These are phyloP conservation scores for Nakazawaea peltata DNA, from an alignment of 805 yeast species.

Conservation along the genomic window DNA sequence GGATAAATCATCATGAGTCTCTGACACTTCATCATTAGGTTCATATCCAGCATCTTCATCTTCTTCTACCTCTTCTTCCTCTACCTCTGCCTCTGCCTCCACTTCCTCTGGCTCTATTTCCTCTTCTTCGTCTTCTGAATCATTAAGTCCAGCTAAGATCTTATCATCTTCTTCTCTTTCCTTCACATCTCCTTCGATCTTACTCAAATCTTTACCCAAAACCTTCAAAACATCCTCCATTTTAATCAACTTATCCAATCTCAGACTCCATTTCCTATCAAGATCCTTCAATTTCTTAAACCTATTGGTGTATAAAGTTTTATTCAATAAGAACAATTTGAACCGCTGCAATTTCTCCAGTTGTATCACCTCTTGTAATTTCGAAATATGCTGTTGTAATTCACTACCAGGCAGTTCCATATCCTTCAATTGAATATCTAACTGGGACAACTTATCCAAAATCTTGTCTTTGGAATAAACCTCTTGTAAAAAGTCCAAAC, in stretches of 20 bases:
- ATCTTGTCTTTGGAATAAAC: slow-evolving; percentile 4
- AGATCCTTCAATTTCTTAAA: slow-evolving; percentile 8
- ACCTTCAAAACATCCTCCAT: slow-evolving; percentile 2
- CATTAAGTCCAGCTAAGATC: slow-evolving; percentile 5
- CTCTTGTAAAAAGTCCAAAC: slow-evolving; percentile 1
- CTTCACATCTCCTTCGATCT: neutral
- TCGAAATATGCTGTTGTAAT: slow-evolving; percentile 1
- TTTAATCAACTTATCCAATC: slow-evolving; percentile 4
- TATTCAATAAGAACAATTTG: slow-evolving; percentile 8
- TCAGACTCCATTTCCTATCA: slow-evolving; percentile 4
- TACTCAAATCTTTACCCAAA: slow-evolving; percentile 1
- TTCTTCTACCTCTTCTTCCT: slow-evolving; percentile 14
- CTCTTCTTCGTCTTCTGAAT: slow-evolving; percentile 4
- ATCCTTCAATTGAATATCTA: slow-evolving; percentile 1
- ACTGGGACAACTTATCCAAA: slow-evolving; percentile 1
- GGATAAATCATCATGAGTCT: too few relatives aligned
- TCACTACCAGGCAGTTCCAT: neutral
- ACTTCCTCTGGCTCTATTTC: slow-evolving; percentile 15
- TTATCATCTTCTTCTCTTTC: slow-evolving; percentile 7
- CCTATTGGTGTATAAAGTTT: slow-evolving; percentile 4
- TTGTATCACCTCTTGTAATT: slow-evolving; percentile 3
- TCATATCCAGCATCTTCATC: slow-evolving; percentile 18
- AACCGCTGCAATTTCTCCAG: slow-evolving; percentile 8
- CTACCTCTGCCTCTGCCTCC: slow-evolving; percentile 13
- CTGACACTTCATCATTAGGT: too few relatives aligned